Conservation (phyloP, 495 filamentous ascomycete species). For the Terfezia boudieri region DNA sequence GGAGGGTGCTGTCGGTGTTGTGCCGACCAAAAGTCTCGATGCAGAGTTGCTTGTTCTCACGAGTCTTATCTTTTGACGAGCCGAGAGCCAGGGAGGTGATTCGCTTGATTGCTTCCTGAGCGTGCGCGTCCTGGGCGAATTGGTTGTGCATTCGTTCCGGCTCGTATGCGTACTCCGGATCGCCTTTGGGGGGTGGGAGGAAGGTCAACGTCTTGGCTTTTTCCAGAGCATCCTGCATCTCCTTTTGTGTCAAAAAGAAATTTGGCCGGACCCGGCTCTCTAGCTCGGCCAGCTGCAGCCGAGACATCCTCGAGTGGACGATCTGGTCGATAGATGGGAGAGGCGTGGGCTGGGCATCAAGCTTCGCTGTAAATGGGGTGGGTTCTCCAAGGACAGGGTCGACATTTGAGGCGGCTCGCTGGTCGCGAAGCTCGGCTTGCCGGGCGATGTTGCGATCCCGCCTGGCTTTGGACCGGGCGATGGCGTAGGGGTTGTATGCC, state of each 20-base stretch:
- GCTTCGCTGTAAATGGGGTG: slow-evolving; percentile 66
- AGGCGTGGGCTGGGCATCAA: slow-evolving; percentile 34
- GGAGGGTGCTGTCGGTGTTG: slow-evolving; percentile 51
- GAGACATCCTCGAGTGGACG: slow-evolving; percentile 1
- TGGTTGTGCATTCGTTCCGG: background rate
- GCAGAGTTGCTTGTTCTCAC: slow-evolving; percentile 60
- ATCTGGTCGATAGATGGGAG: slow-evolving; percentile 14
- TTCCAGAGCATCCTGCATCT: slow-evolving; percentile 40
- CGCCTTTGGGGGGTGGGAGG: slow-evolving; percentile 25
- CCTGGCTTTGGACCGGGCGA: slow-evolving; percentile 52
- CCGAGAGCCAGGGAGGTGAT: slow-evolving; percentile 57
- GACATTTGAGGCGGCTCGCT: slow-evolving; percentile 38
- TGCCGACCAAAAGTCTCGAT: slow-evolving; percentile 79
- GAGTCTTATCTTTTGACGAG: slow-evolving; percentile 48
- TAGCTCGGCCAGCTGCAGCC: slow-evolving; percentile 9
- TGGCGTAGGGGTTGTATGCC: slow-evolving; percentile 40
- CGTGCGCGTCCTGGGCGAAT: slow-evolving; percentile 7
- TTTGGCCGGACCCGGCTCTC: slow-evolving; percentile 38
- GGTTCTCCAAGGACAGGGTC: slow-evolving; percentile 54
- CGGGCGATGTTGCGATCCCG: slow-evolving; percentile 59
- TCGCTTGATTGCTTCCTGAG: slow-evolving; percentile 39
- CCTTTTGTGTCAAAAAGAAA: slow-evolving; percentile 42
- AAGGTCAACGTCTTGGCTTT: slow-evolving; percentile 23
- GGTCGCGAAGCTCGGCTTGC: slow-evolving; percentile 38
- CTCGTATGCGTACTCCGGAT: slow-evolving; percentile 16